Evolutionary conservation across 805 yeast species (phyloP).

Genomic region (Zygoascus biomembranicola): DNA sequence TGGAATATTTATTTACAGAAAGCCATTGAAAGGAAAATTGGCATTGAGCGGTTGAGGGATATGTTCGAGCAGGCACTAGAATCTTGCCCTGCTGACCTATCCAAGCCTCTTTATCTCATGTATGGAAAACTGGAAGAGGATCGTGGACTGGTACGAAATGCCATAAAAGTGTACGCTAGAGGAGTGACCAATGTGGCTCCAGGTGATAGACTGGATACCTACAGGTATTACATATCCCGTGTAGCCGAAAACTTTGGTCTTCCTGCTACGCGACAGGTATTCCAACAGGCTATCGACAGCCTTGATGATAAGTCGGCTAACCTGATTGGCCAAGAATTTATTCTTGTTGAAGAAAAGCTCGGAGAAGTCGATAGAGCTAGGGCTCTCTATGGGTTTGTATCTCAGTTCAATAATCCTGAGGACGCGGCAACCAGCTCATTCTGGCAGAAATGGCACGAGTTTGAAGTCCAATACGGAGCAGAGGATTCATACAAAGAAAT

Average conservation of each 20-base stretch:
- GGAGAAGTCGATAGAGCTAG: slow-evolving; percentile 56
- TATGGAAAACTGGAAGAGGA: slow-evolving; percentile 58
- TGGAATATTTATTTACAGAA: slow-evolving; percentile 63
- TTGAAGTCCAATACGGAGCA: slow-evolving; percentile 65
- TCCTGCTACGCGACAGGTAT: slow-evolving; percentile 39
- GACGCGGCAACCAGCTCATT: slow-evolving; percentile 21
- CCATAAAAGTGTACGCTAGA: slow-evolving; percentile 40
- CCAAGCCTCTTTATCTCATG: slow-evolving; percentile 41
- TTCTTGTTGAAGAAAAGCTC: slow-evolving; percentile 44
- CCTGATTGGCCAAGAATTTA: slow-evolving; percentile 44
- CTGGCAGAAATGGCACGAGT: slow-evolving; percentile 67
- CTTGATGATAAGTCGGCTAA: slow-evolving; percentile 38
- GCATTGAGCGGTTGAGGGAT: slow-evolving; percentile 55
- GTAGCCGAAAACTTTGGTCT: slow-evolving; percentile 35
- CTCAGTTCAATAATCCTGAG: slow-evolving; percentile 33
- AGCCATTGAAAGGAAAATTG: slow-evolving; percentile 32
- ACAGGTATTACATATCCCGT: slow-evolving; percentile 37
- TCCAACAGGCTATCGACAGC: slow-evolving; percentile 42
- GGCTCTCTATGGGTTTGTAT: slow-evolving; percentile 49
- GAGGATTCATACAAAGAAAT: slow-evolving; percentile 67
- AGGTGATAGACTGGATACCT: slow-evolving; percentile 32
- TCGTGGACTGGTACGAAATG: slow-evolving; percentile 41
- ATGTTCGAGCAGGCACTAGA: slow-evolving; percentile 61
- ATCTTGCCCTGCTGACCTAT: slow-evolving; percentile 40
- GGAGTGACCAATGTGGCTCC: slow-evolving; percentile 31